Evolutionary conservation across 306 rosid species (phyloP).

Genomic region (Vicia sativa): DNA sequence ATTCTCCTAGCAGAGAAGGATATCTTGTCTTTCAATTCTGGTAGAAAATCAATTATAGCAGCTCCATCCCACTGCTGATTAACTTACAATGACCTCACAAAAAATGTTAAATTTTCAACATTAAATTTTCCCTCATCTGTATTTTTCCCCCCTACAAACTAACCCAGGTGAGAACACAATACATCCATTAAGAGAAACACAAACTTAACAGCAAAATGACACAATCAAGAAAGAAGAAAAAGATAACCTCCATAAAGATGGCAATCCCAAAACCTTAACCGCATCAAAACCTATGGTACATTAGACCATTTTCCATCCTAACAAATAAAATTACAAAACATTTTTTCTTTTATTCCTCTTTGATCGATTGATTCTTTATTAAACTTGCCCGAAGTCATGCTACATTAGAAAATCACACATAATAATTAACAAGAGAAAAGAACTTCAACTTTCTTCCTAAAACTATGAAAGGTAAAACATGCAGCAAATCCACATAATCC

Average conservation of each 20-base stretch:
- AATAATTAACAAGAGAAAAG: not conserved
- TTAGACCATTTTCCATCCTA: constrained; percentile 3
- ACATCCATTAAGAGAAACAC: not conserved
- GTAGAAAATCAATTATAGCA: constrained; percentile 12
- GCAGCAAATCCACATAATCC: constrained; percentile 2
- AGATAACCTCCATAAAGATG: not conserved
- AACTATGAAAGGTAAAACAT: not conserved
- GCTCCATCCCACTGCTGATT: not conserved
- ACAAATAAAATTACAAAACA: not conserved
- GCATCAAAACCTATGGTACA: not conserved
- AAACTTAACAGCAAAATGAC: not conserved
- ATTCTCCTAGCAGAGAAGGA: constrained; percentile 22
- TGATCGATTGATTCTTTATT: not conserved
- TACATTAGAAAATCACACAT: not conserved
- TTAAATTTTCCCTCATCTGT: not conserved
- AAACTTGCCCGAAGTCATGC: constrained; percentile 1
- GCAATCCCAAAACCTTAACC: constrained; percentile 1
- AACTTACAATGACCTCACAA: not conserved
- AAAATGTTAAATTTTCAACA: too few relatives aligned
- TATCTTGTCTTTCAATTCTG: not conserved
- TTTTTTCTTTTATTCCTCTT: constrained; percentile 1
- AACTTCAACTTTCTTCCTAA: not conserved
- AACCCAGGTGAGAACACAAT: not conserved
- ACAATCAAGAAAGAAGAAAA: not conserved
- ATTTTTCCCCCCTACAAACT: not conserved